A percentile compares a stretch with the other conserved stretches of the same genome.
Conservation (phyloP, 805 yeast species). For the Deakozyma indianensis region DNA sequence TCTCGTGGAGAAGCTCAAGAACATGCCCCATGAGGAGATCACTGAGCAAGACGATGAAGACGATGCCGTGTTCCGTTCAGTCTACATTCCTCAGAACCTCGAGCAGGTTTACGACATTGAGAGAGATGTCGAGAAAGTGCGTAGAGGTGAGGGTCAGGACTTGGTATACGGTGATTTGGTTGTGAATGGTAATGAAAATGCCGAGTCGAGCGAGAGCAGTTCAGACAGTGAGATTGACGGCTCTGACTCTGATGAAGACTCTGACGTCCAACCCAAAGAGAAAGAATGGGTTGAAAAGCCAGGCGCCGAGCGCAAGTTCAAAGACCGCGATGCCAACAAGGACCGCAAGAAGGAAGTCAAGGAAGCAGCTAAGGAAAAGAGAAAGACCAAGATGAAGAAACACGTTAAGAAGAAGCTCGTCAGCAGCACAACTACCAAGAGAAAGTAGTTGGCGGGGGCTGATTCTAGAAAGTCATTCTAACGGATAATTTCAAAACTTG, state of each 20-base stretch:
- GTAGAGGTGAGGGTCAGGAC: slow-evolving; percentile 68
- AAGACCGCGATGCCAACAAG: slow-evolving; percentile 67
- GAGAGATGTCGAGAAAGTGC: slow-evolving; percentile 58
- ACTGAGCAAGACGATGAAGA: slow-evolving; percentile 38
- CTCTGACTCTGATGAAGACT: slow-evolving; percentile 22
- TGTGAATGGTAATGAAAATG: slow-evolving; percentile 4
- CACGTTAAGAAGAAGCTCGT: slow-evolving; percentile 66
- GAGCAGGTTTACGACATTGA: slow-evolving; percentile 40
- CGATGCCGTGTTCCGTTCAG: slow-evolving; percentile 83
- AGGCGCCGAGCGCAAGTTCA: slow-evolving; percentile 58
- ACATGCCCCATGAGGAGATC: slow-evolving; percentile 14
- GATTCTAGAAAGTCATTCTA: no score
- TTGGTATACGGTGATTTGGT: slow-evolving; percentile 32
- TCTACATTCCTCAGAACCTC: slow-evolving; percentile 56
- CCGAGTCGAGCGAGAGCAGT: slow-evolving; percentile 18
- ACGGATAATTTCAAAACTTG: no score
- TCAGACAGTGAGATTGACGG: slow-evolving; percentile 12
- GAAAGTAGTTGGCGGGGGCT: no score
- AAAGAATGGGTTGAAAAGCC: slow-evolving; percentile 30
- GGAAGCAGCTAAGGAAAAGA: slow-evolving; percentile 61
- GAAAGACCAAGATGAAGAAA: slow-evolving; percentile 73
- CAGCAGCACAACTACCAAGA: slow-evolving; percentile 30
- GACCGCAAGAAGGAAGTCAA: slow-evolving; percentile 64
- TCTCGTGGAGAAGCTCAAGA: slow-evolving; percentile 12
- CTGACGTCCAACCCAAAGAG: slow-evolving; percentile 23